These are phyloP conservation scores for Taphrina populina DNA, from an alignment of 1,139 yeast genomes.

Conservation along the genomic window DNA sequence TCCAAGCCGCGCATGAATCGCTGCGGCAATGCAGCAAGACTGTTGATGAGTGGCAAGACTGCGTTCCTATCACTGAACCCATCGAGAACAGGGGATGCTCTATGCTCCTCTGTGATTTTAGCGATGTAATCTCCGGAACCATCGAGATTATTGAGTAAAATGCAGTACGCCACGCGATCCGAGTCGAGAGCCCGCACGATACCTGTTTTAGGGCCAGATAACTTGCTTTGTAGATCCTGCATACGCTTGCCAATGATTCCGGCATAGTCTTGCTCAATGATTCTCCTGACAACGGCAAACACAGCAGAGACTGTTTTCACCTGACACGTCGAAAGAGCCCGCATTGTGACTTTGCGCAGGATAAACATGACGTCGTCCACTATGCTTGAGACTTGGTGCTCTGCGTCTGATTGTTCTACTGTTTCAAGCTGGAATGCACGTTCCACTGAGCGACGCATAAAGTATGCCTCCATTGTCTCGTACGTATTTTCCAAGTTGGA, in stretches of 20 bases:
- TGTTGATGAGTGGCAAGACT: slow-evolving; percentile 1
- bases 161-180: slow-evolving; percentile 35
- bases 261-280: slow-evolving; percentile 37
- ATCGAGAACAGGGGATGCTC: neutral
- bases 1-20: slow-evolving; percentile 29
- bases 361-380: slow-evolving; percentile 81
- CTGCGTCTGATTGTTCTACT: slow-evolving; percentile 55
- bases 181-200: slow-evolving; percentile 33
- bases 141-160: slow-evolving; percentile 48
- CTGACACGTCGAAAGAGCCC: slow-evolving; percentile 36
- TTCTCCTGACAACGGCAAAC: slow-evolving; percentile 35
- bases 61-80: slow-evolving; percentile 12
- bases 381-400: slow-evolving; percentile 70
- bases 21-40: slow-evolving; percentile 7
- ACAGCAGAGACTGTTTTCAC: slow-evolving; percentile 32
- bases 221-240: slow-evolving; percentile 36
- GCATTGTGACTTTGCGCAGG: slow-evolving; percentile 60
- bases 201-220: slow-evolving; percentile 29
- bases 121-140: slow-evolving; percentile 37
- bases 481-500: slow-evolving; percentile 60
- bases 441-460: slow-evolving; percentile 74
- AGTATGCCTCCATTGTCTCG: slow-evolving; percentile 63
- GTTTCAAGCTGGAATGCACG: slow-evolving; percentile 80
- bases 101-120: slow-evolving; percentile 34
- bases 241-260: slow-evolving; percentile 39